Percentiles rank a stretch among this genome's conserved stretches.
These are phyloP conservation scores for Claviceps fusiformis DNA, from an alignment of 2,329 filamentous ascomycete species.

Conservation along the genomic window DNA sequence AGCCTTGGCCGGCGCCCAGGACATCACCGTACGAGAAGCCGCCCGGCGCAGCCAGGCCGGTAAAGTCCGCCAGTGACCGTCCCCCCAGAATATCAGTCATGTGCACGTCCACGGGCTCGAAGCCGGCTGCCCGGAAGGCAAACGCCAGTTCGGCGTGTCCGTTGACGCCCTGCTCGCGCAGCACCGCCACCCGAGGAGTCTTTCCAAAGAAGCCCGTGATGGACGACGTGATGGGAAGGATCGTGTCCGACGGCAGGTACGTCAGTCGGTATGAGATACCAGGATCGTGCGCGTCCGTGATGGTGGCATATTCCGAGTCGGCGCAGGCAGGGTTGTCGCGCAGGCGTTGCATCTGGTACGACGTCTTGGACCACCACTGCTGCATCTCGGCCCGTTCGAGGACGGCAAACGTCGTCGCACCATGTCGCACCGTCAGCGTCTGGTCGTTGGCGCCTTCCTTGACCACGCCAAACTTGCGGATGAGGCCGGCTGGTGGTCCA, in stretches of 20 bases:
- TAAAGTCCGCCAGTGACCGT: constrained; percentile 68
- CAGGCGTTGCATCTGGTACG: constrained; percentile 78
- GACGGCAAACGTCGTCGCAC: constrained; percentile 52
- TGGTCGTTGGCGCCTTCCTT: constrained; percentile 59
- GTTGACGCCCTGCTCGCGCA: constrained; percentile 92
- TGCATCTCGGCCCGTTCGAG: constrained; percentile 63
- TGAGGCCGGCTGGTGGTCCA: constrained; percentile 66
- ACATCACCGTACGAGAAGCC: constrained; percentile 88
- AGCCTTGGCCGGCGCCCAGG: constrained; percentile 86
- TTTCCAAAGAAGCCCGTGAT: constrained; percentile 40
- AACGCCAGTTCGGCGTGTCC: constrained; percentile 97
- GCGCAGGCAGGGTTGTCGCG: constrained; percentile 82
- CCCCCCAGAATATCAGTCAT: constrained; percentile 86
- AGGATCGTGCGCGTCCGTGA: constrained; percentile 62
- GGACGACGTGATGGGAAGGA: constrained; percentile 43
- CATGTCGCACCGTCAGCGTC: constrained; percentile 61
- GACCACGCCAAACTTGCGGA: constrained; percentile 73
- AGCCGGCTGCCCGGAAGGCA: constrained; percentile 81
- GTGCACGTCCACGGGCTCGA: constrained; percentile 84
- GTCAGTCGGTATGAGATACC: constrained; percentile 75
- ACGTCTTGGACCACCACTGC: constrained; percentile 78
- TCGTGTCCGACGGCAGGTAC: constrained; percentile 66
- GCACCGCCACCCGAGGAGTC: constrained; percentile 69
- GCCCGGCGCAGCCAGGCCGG: constrained; percentile 84
- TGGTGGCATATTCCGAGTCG: constrained; percentile 64